Base-by-base conservation (phyloP, 2,329 filamentous ascomycete species). In the Penicillium decumbens region DNA sequence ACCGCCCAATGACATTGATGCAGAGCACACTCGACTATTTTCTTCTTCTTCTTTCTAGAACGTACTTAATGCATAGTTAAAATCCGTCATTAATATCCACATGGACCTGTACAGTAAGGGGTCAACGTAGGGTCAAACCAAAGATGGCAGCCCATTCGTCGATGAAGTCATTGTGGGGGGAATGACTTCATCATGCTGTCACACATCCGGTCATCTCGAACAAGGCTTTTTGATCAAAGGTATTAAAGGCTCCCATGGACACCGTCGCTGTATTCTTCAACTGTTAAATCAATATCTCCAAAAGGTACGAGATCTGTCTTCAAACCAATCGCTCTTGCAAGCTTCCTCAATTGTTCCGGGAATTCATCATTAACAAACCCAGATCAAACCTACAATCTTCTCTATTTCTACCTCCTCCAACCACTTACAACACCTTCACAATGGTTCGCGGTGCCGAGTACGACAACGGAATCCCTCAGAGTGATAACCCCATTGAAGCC, bases 391-490 rank as follows among this genome's bases (percentile, higher is more conserved):
- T 18, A 18, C n/a, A 10, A 5, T 13, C 28, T 23, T 38, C n/a
- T 37, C 25, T 15, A 45, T 9, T n/a, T 18, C n/a, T 40, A 28
- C 25, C 23, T 15, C 7, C n/a, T n/a, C 18, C 30, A 32, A 28
- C 3, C 25, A 13, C 35, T 10, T 49, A 9, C 43, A 45, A 41
- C 12, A 40, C 33, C 27, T 47, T 50, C 62, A 68, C 32, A 57
- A 72, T 73, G 70, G 64, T 66, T 60, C 70, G 70, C 60, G 69
- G 70, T 57, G 67, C 68, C 41, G 65, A 72, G 23, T 72, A 61
- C 61, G 68, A 69, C 55, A 61, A 71, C 57, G 63, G 61, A 43
- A n/a, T 67, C 44, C 62, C 62, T 44, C 69, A 70, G 46, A 65
- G 63, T 57, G 68, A 73, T 58, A 73, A 72, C 61, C 50, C 70